Conservation (phyloP, 108 stramenopile genomes). For the Parietichytrium sp. region DNA sequence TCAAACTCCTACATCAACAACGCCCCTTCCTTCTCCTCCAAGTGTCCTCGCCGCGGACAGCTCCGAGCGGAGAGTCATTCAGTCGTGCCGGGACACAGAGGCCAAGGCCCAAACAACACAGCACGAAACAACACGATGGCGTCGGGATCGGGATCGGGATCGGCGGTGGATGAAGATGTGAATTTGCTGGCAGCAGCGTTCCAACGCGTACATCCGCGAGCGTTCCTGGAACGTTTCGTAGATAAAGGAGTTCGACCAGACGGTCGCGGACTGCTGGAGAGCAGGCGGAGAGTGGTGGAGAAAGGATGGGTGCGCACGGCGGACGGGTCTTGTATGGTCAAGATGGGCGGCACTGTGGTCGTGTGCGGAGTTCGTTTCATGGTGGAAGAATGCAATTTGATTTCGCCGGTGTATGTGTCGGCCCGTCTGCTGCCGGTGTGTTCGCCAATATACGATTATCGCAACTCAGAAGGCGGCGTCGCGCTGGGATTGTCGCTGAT, state of each 20-base stretch:
- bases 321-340: not conserved
- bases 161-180: too few species aligned
- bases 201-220: conserved; percentile 16
- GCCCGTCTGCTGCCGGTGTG: not conserved
- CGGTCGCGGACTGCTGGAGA: not conserved
- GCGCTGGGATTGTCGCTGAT: too few species aligned
- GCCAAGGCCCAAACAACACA: too few species aligned
- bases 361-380: conserved; percentile 8
- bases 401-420: not conserved
- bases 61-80: too few species aligned
- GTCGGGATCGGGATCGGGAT: too few species aligned
- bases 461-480: not conserved
- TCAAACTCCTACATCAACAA: too few species aligned
- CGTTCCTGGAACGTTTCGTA: conserved; percentile 12
- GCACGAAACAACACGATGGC: too few species aligned
- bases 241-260: conserved; percentile 13
- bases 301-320: not conserved
- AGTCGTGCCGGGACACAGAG: too few species aligned
- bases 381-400: not conserved
- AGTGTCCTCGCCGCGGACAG: too few species aligned
- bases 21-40: too few species aligned
- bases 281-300: not conserved
- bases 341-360: conserved; percentile 13
- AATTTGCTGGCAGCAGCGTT: too few species aligned
- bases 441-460: too few species aligned